Evolutionary conservation across 192 early-diverging fungal species (phyloP).

Genomic region (Entophlyctis luteolus): DNA sequence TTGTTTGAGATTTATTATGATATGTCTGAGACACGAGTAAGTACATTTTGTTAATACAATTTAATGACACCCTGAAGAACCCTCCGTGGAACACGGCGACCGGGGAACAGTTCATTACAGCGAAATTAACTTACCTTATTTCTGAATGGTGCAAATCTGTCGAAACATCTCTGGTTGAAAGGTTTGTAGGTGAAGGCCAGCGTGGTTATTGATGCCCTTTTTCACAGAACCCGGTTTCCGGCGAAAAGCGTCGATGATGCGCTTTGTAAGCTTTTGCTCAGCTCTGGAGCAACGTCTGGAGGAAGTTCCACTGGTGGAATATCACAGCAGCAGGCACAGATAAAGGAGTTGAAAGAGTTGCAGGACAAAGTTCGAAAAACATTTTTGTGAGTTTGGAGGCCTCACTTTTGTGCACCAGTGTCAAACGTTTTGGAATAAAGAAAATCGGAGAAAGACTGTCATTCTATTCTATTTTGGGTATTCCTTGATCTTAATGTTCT

Average conservation of each 20-base stretch:
- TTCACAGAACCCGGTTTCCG: slow-evolving; percentile 8
- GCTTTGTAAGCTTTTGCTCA: slow-evolving; percentile 4
- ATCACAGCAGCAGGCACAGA: neutral
- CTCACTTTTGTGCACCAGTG: too few species aligned
- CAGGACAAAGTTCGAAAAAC: slow-evolving; percentile 16
- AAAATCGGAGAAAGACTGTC: neutral
- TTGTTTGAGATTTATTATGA: slow-evolving; percentile 28
- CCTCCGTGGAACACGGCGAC: slow-evolving; percentile 16
- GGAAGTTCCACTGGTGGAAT: neutral
- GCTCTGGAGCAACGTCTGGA: neutral
- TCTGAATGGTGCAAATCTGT: slow-evolving; percentile 8
- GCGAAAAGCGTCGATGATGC: slow-evolving; percentile 22
- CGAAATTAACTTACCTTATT: neutral
- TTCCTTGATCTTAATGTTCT: neutral
- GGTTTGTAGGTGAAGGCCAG: neutral
- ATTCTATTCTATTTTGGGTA: neutral
- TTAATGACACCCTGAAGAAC: neutral
- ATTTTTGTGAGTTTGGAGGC: slow-evolving; percentile 12
- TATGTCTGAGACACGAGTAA: slow-evolving; percentile 19
- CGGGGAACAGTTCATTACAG: slow-evolving; percentile 4
- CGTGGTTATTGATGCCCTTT: too few species aligned
- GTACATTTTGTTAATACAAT: neutral
- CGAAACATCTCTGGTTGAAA: neutral
- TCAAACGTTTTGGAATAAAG: too few species aligned
- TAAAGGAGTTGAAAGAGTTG: slow-evolving; percentile 2